These are phyloP conservation scores for Kodamaea hsintzibuensis DNA, from an alignment of 805 yeast species.

Conservation along the genomic window DNA sequence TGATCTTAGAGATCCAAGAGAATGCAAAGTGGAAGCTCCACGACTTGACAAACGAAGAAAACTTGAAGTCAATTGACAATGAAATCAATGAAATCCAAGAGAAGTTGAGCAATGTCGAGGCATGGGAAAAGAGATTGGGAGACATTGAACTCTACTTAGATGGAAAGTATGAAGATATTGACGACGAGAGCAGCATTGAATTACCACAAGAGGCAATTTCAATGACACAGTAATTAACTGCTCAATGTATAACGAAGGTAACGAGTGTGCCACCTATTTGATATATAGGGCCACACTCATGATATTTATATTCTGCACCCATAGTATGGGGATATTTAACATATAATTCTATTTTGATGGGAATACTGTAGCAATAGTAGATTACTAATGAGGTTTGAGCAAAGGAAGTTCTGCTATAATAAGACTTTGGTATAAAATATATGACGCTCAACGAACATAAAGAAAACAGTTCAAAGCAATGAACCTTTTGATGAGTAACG, in stretches of 20 bases:
- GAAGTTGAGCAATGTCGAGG: constrained; percentile 58
- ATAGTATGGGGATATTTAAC: not conserved
- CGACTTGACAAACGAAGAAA: constrained; percentile 64
- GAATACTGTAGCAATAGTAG: too few relatives aligned
- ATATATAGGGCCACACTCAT: not conserved
- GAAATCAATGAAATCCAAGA: constrained; percentile 69
- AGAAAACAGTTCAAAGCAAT: too few relatives aligned
- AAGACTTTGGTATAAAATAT: too few relatives aligned
- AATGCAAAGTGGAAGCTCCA: constrained; percentile 47
- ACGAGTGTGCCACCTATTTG: not conserved
- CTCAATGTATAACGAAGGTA: not conserved
- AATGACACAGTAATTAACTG: not conserved
- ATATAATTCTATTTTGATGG: not conserved
- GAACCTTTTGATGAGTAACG: too few relatives aligned
- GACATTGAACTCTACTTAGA: constrained; percentile 57
- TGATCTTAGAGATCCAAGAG: constrained; percentile 65
- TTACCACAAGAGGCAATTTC: constrained; percentile 5
- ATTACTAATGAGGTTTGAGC: too few relatives aligned
- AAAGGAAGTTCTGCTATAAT: too few relatives aligned
- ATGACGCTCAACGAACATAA: too few relatives aligned
- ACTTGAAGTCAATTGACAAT: constrained; percentile 65
- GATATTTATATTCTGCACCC: not conserved
- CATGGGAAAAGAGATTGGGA: constrained; percentile 58
- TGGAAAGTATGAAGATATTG: constrained; percentile 33
- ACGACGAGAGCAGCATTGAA: constrained; percentile 9